These are phyloP conservation scores for Durusdinium trenchii DNA, from an alignment of 73 alveolate genomes.

Conservation along the genomic window DNA sequence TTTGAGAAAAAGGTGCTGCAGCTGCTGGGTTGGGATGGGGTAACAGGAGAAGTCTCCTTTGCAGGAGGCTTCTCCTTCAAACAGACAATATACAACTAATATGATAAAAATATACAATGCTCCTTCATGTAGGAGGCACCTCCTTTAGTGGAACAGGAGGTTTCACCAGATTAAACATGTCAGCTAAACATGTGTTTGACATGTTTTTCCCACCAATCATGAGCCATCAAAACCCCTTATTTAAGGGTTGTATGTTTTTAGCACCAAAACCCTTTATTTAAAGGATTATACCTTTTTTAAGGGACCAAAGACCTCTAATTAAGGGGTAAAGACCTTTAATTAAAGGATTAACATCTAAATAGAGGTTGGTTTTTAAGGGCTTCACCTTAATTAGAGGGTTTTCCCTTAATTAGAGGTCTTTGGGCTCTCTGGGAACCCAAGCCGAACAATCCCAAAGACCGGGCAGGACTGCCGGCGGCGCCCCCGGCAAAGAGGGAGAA, in stretches of 20 bases:
- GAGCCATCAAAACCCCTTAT: neutral
- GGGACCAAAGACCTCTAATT: too few species aligned
- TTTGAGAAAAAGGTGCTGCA: constrained; percentile 2
- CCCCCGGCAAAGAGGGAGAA: too few species aligned
- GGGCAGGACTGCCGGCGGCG: too few species aligned
- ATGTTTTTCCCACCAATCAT: neutral
- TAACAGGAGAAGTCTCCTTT: neutral
- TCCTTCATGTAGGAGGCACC: neutral
- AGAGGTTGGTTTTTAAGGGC: neutral
- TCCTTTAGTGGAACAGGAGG: constrained; percentile 1
- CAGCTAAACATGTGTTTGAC: neutral
- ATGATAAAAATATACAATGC: neutral
- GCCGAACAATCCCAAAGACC: too few species aligned
- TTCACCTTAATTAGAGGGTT: neutral
- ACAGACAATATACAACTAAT: neutral
- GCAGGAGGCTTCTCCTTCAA: neutral
- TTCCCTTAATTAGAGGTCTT: neutral
- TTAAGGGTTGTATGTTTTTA: too few species aligned
- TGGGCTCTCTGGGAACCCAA: neutral
- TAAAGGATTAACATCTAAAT: too few species aligned
- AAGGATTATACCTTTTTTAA: too few species aligned
- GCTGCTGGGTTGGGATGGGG: neutral
- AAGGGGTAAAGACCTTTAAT: too few species aligned
- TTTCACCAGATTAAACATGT: neutral
- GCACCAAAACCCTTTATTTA: too few species aligned